Percentiles rank a stretch among this genome's conserved stretches.
Conservation (phyloP, 257 asterid genomes). For the Jasminum sambac region DNA sequence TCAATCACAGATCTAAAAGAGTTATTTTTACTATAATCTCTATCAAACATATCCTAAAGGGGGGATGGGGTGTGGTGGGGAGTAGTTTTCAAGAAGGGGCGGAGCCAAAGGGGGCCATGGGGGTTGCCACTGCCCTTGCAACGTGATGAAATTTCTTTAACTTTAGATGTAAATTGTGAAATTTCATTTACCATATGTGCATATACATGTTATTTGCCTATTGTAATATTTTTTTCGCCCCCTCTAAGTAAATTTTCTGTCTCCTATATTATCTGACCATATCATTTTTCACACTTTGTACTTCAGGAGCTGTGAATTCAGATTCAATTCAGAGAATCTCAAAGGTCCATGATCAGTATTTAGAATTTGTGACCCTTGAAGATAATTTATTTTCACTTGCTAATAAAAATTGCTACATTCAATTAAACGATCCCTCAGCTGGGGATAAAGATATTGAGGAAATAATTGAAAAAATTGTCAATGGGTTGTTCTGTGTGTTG, state of each 20-base stretch:
- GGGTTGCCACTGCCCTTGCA: no score
- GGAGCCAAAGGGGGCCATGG: no score
- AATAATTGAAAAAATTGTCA: slow-evolving; percentile 74
- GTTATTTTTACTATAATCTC: no score
- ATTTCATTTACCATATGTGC: no score
- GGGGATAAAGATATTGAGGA: slow-evolving; percentile 88
- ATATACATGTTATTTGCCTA: no score
- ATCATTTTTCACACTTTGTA: slow-evolving; percentile 3
- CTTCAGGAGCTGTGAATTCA: slow-evolving; percentile 63
- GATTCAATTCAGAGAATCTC: slow-evolving; percentile 82
- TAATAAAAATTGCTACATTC: slow-evolving; percentile 79
- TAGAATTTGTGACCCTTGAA: slow-evolving; percentile 89
- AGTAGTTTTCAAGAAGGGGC: background rate
- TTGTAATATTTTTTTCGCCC: no score
- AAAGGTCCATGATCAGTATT: slow-evolving; percentile 94
- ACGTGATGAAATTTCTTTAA: no score
- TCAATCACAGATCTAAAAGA: no score
- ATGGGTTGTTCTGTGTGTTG: slow-evolving; percentile 87
- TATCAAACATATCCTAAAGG: background rate
- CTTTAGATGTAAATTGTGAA: no score
- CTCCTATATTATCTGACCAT: background rate
- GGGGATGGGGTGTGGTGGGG: background rate
- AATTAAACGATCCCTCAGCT: slow-evolving; percentile 94
- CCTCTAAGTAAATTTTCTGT: no score
- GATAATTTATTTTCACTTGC: slow-evolving; percentile 88